Conservation (phyloP, 2,329 filamentous ascomycete species). For the Aspergillus bombycis region DNA sequence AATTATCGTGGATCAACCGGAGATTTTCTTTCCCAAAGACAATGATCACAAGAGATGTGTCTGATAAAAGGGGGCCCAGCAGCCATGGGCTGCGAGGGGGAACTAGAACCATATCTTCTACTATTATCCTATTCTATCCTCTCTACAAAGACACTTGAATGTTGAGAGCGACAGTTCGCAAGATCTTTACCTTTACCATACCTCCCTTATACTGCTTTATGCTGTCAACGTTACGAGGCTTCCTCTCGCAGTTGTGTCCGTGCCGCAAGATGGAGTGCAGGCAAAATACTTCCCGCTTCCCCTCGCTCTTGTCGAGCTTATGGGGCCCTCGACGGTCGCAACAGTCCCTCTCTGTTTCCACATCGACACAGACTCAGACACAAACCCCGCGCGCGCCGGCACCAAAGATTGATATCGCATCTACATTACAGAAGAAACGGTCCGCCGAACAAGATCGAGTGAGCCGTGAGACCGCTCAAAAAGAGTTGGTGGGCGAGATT, state of each 20-base stretch:
- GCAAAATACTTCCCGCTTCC: constrained; percentile 19
- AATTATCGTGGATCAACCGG: constrained; percentile 10
- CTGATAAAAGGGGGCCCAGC: constrained; percentile 9
- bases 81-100: background rate
- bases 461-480: constrained; percentile 14
- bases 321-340: constrained; percentile 14
- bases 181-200: background rate
- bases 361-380: constrained; percentile 8
- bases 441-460: constrained; percentile 13
- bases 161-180: background rate
- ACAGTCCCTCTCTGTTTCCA: constrained; percentile 4
- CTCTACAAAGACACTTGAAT: background rate
- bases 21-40: constrained; percentile 1
- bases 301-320: constrained; percentile 19
- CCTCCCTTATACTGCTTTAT: constrained; percentile 9
- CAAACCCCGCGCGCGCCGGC: constrained; percentile 6
- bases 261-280: constrained; percentile 22
- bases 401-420: background rate
- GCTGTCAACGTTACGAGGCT: constrained; percentile 12
- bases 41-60: background rate
- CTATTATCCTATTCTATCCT: background rate
- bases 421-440: constrained; percentile 5
- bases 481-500: constrained; percentile 19
- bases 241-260: constrained; percentile 16
- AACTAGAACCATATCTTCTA: background rate